Evolutionary conservation across 1,284 basidiomycete species (phyloP), one percentile per base, ranked within the genome.

Genomic region (Sanghuangporus sanghuang): DNA sequence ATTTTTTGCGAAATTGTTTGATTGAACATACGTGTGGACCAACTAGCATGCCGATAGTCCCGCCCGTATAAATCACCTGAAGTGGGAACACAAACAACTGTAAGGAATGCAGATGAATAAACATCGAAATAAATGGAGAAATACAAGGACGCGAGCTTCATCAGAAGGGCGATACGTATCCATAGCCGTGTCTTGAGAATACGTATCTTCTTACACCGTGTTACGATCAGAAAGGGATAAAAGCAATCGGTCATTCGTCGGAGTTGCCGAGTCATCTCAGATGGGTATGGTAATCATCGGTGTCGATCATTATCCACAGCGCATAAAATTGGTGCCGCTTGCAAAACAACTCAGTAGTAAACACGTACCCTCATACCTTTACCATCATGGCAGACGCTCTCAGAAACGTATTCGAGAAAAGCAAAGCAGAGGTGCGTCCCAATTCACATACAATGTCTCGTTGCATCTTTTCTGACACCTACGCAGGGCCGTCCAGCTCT

Each of bases 31-130:
- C 48, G 11, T 21, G 69, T 67, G 85, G 78, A 42, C 89, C 85
- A 42, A 90, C 81, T 48, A 94, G 86, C 92, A 94, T 94, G 11
- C 92, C 92, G 68, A 95, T 91, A 0, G 92, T 95, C 36, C 92
- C 93, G 57, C 93, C 93, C 61, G 83, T 84, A 76, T 94, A 94
- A 54, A 96, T 86, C 66, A 94, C 48, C 62, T 63, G 21, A 14
- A 38, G 16, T 44, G 18, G 48, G 9, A 16, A 16, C 1, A 3
- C 50, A 40, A 9, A 27, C 81, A 55, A 23, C 16, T 53, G 16
- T 36, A 27, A 21, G 32, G 18, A 56, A 3, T 1, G 11, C 27
- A 35, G 38, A 38, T 57, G 32, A 39, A n/a, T n/a, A n/a, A 60
- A 7, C 16, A 11, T n/a, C 44, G 16, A 16, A 12, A 36, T 14